Conservation (phyloP, 1,284 basidiomycete genomes). For the Hymenochaete sp. region DNA sequence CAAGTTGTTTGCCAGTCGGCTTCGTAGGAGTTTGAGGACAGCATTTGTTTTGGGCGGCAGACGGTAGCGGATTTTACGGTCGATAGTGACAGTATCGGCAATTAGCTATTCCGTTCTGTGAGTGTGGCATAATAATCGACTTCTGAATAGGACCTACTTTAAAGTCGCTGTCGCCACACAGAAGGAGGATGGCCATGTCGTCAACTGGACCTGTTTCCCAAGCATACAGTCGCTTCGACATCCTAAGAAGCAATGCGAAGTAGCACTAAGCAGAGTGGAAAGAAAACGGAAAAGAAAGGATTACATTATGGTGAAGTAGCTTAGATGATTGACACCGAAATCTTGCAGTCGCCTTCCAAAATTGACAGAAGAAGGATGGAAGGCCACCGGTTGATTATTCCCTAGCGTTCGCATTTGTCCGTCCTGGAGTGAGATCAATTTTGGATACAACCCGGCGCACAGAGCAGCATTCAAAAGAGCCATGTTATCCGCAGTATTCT, state of each 20-base stretch:
- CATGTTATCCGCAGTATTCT: slow-evolving; percentile 54
- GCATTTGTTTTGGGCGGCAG: slow-evolving; percentile 65
- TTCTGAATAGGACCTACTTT: slow-evolving; percentile 45
- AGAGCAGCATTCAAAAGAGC: slow-evolving; percentile 77
- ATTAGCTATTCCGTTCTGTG: slow-evolving; percentile 42
- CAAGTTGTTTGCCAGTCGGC: slow-evolving; percentile 56
- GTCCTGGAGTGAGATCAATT: slow-evolving; percentile 70
- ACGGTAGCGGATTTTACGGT: slow-evolving; percentile 77
- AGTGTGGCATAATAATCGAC: slow-evolving; percentile 3
- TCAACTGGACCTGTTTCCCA: slow-evolving; percentile 94
- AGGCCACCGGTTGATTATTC: slow-evolving; percentile 78
- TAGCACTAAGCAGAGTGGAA: slow-evolving; percentile 15
- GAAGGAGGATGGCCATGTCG: slow-evolving; percentile 72
- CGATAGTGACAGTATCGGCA: slow-evolving; percentile 68
- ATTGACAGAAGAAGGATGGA: slow-evolving; percentile 93
- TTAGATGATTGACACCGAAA: slow-evolving; percentile 67
- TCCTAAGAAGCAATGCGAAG: slow-evolving; percentile 40
- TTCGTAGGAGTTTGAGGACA: slow-evolving; percentile 76
- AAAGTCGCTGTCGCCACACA: slow-evolving; percentile 91
- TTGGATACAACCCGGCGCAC: slow-evolving; percentile 86
- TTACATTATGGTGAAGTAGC: slow-evolving; percentile 87
- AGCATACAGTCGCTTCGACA: slow-evolving; percentile 89
- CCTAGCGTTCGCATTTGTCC: slow-evolving; percentile 66
- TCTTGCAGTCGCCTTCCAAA: slow-evolving; percentile 61
- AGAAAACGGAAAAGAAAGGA: slow-evolving; percentile 23